phyloP scores from a whole-genome alignment of 192 early-diverging fungal species.

The Phlyctochytrium bullatum region DNA sequence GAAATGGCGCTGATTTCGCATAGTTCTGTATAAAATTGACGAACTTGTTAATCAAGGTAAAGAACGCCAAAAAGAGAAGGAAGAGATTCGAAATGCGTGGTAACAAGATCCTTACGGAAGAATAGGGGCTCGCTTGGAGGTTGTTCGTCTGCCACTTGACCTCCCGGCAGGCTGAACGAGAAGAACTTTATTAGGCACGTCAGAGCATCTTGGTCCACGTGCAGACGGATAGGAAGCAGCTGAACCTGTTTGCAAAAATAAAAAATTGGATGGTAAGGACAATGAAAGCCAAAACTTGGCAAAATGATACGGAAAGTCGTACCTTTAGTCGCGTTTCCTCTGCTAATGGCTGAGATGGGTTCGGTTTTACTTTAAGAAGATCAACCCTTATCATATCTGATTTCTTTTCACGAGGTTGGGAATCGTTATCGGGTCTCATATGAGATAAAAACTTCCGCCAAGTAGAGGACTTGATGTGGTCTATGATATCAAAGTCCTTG shows the following conservation, averaged over 20 bases:
- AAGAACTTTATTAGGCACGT: constrained; percentile 81
- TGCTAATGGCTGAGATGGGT: constrained; percentile 37
- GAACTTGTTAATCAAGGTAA: not conserved
- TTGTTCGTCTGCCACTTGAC: not conserved
- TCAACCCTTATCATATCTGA: constrained; percentile 67
- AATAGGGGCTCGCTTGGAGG: not conserved
- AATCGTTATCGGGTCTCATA: constrained; percentile 53
- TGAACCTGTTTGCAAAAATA: constrained; percentile 41
- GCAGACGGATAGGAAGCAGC: constrained; percentile 78
- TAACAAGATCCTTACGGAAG: constrained; percentile 14
- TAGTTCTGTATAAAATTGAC: constrained; percentile 41
- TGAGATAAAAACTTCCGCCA: constrained; percentile 80
- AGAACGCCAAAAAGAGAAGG: no score
- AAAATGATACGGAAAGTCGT: not conserved
- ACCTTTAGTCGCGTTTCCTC: constrained; percentile 65
- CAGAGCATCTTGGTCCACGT: constrained; percentile 93
- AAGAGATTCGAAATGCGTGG: no score
- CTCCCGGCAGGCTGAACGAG: constrained; percentile 19
- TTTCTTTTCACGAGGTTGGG: constrained; percentile 55
- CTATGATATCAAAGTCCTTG: constrained; percentile 71
- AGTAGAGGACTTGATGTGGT: constrained; percentile 67
- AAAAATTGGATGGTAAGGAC: constrained; percentile 7
- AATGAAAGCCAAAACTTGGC: not conserved
- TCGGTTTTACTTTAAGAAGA: constrained; percentile 57
- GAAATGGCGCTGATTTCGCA: constrained; percentile 69